phyloP scores from a whole-genome alignment of 176 grass and related monocot genomes.

The Paspalum notatum region DNA sequence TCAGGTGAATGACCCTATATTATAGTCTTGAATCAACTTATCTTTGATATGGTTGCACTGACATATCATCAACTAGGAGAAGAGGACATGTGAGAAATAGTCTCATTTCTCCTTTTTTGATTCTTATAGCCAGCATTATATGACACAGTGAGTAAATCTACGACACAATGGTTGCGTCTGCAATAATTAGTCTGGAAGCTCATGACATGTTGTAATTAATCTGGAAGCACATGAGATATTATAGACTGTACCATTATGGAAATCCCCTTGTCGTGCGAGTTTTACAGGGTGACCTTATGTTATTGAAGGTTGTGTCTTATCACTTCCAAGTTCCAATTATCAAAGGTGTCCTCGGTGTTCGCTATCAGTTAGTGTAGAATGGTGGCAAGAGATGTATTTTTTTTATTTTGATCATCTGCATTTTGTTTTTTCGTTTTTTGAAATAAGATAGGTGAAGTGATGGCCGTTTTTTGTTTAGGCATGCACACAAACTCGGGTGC shows the following conservation, averaged over 20 bases:
- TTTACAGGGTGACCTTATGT: neutral
- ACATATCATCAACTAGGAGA: slow-evolving; percentile 16
- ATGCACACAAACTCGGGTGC: neutral
- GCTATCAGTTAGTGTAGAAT: neutral
- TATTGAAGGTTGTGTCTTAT: neutral
- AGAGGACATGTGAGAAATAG: neutral
- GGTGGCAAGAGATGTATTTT: neutral
- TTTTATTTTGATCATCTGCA: neutral
- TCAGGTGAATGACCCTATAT: neutral
- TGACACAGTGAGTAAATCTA: neutral
- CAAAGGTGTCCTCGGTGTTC: neutral
- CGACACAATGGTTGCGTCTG: neutral
- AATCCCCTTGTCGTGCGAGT: neutral
- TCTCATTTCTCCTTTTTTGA: neutral
- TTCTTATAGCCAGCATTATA: neutral
- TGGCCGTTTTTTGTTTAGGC: neutral
- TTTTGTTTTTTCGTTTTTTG: neutral
- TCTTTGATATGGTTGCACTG: slow-evolving; percentile 15
- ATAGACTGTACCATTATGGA: neutral
- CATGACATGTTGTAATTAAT: too few relatives aligned
- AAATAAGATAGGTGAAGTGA: neutral
- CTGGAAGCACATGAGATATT: neutral
- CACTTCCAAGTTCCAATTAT: neutral
- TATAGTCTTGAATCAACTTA: slow-evolving; percentile 3
- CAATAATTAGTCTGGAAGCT: neutral